Conservation (phyloP, 73 alveolate genomes). For the Tetrahymena elliotti region DNA sequence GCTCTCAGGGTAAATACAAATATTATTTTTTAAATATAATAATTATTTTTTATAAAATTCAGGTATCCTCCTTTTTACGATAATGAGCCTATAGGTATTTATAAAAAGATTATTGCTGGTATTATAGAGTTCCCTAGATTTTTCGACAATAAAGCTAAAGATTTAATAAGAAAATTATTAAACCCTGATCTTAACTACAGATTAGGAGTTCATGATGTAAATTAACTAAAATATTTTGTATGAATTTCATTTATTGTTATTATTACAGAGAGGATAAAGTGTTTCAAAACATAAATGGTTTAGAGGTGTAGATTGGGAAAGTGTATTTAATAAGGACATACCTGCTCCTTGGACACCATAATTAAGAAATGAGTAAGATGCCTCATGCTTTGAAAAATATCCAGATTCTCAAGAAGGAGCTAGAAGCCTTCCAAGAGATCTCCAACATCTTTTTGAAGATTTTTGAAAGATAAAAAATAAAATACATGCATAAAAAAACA, state of each 20-base stretch:
- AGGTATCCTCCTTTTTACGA: slow-evolving; percentile 74
- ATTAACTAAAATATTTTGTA: background rate
- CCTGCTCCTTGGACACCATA: slow-evolving; percentile 90
- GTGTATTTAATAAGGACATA: slow-evolving; percentile 48
- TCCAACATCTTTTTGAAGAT: slow-evolving; percentile 38
- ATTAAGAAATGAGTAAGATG: slow-evolving; percentile 54
- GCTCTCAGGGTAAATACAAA: slow-evolving; percentile 64
- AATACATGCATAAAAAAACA: background rate
- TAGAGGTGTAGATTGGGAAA: slow-evolving; percentile 72
- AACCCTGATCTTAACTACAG: slow-evolving; percentile 38
- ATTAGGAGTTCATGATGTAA: slow-evolving; percentile 42
- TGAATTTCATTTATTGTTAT: background rate
- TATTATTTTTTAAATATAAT: background rate
- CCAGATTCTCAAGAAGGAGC: slow-evolving; percentile 67
- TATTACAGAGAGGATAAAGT: slow-evolving; percentile 46
- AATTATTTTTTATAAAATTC: background rate
- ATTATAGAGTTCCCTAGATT: slow-evolving; percentile 65
- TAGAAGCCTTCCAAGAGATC: slow-evolving; percentile 29
- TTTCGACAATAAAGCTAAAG: slow-evolving; percentile 59
- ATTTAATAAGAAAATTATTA: slow-evolving; percentile 50
- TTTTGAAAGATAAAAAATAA: slow-evolving; percentile 14
- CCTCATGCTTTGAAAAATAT: slow-evolving; percentile 67
- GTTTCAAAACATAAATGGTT: slow-evolving; percentile 74
- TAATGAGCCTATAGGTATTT: slow-evolving; percentile 70
- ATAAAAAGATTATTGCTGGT: slow-evolving; percentile 72